Percentiles rank a stretch among this genome's conserved stretches.
phyloP scores from a whole-genome alignment of 192 early-diverging fungal genomes.

The Coemansia asiatica region DNA sequence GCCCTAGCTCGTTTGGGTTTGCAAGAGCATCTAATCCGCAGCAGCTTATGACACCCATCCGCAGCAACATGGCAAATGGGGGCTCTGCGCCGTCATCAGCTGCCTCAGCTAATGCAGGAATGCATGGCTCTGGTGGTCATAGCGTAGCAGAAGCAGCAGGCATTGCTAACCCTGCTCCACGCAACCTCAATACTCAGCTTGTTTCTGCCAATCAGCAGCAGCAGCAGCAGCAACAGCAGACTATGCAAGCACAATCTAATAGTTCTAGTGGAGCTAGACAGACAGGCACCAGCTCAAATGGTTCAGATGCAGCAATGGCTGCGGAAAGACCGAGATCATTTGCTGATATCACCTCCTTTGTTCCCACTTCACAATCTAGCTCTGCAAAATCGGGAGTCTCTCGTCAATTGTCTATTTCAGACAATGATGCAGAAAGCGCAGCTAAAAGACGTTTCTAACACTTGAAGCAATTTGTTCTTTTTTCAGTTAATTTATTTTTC shows the following conservation, averaged over 20 bases:
- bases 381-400: neutral
- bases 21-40: constrained; percentile 1
- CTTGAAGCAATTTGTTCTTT: neutral
- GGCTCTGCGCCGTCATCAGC: constrained; percentile 3
- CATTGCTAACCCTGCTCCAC: constrained; percentile 1
- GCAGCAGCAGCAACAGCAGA: constrained; percentile 12
- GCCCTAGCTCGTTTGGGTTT: constrained; percentile 18
- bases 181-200: constrained; percentile 1
- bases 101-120: neutral
- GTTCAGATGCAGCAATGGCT: neutral
- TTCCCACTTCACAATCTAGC: neutral
- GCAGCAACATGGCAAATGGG: constrained; percentile 4
- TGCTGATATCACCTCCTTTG: neutral
- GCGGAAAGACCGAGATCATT: constrained; percentile 6
- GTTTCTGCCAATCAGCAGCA: constrained; percentile 3
- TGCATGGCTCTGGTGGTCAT: neutral
- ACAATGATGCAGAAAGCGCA: neutral
- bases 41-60: constrained; percentile 10
- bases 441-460: neutral
- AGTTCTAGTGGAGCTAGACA: neutral
- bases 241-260: neutral
- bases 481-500: neutral
- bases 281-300: neutral
- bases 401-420: neutral
- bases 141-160: neutral